Evolutionary conservation across 176 grass and related monocot species (phyloP).

Genomic region (Zea mays): DNA sequence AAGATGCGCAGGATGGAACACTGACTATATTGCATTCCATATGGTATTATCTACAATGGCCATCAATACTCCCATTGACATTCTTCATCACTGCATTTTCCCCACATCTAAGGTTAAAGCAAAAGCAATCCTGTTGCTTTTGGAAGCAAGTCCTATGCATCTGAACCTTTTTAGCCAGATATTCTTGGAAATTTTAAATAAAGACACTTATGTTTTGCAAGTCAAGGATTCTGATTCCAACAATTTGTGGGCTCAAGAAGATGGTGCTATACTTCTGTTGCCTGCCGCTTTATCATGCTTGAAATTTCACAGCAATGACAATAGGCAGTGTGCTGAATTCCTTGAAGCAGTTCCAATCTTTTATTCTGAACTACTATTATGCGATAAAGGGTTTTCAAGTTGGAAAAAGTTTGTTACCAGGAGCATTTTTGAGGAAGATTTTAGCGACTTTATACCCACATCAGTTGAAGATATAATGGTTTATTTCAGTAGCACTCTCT

Average conservation of each 20-base stretch:
- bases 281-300: conserved; percentile 78
- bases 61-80: conserved; percentile 54
- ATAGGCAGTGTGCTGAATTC: conserved; percentile 46
- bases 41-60: conserved; percentile 69
- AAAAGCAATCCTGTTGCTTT: conserved; percentile 56
- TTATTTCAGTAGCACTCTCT: conserved; percentile 67
- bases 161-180: conserved; percentile 69
- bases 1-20: conserved; percentile 45
- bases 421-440: conserved; percentile 60
- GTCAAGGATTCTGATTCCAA: conserved; percentile 33
- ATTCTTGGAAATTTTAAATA: conserved; percentile 58
- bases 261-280: conserved; percentile 69
- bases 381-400: conserved; percentile 57
- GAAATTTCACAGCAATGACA: conserved; percentile 41
- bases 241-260: conserved; percentile 45
- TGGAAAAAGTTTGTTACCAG: conserved; percentile 68
- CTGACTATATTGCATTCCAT: conserved; percentile 53
- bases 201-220: conserved; percentile 46
- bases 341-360: conserved; percentile 50
- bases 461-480: conserved; percentile 60
- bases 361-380: conserved; percentile 60
- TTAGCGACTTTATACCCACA: conserved; percentile 41
- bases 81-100: conserved; percentile 69
- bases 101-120: conserved; percentile 69
- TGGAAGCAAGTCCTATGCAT: conserved; percentile 73